phyloP scores from a whole-genome alignment of 2,329 filamentous ascomycete species.

The Cytospora leucostoma region DNA sequence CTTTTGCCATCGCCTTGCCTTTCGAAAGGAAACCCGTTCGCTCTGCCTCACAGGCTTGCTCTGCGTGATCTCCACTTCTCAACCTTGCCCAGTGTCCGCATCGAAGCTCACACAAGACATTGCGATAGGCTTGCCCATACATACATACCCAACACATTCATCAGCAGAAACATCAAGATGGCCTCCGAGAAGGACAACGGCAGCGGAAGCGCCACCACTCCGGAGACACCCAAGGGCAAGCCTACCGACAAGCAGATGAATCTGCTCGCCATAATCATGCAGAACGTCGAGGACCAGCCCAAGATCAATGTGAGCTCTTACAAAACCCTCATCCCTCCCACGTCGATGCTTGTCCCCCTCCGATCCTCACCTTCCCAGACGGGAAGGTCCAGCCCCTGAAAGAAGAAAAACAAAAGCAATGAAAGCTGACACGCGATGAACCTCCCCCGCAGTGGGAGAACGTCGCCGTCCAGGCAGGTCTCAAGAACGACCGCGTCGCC shows the following conservation, averaged over 20 bases:
- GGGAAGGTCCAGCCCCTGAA: background rate
- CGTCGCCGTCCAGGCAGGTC: slow-evolving; percentile 12
- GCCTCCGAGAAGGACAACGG: slow-evolving; percentile 1
- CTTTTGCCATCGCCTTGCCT: background rate
- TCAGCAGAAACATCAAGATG: slow-evolving; percentile 4
- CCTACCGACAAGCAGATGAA: slow-evolving; percentile 22
- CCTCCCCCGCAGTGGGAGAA: slow-evolving; percentile 26
- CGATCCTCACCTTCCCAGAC: background rate
- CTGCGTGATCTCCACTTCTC: background rate
- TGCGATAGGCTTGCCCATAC: background rate
- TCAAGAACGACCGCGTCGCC: slow-evolving; percentile 27
- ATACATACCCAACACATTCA: background rate
- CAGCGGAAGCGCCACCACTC: background rate
- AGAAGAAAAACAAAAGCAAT: too few species aligned
- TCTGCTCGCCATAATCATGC: slow-evolving; percentile 25
- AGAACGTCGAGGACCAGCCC: slow-evolving; percentile 26
- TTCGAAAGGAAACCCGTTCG: background rate
- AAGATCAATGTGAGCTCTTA: slow-evolving; percentile 26
- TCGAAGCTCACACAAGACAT: background rate
- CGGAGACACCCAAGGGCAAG: slow-evolving; percentile 16
- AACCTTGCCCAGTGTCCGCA: background rate
- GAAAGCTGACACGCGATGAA: background rate
- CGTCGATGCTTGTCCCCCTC: background rate
- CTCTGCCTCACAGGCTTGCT: background rate
- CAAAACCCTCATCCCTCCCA: too few species aligned